A percentile compares a stretch with the other conserved stretches of the same genome.
phyloP scores from a whole-genome alignment of 2,329 filamentous ascomycete species.

The Diaporthe citrichinensis region DNA sequence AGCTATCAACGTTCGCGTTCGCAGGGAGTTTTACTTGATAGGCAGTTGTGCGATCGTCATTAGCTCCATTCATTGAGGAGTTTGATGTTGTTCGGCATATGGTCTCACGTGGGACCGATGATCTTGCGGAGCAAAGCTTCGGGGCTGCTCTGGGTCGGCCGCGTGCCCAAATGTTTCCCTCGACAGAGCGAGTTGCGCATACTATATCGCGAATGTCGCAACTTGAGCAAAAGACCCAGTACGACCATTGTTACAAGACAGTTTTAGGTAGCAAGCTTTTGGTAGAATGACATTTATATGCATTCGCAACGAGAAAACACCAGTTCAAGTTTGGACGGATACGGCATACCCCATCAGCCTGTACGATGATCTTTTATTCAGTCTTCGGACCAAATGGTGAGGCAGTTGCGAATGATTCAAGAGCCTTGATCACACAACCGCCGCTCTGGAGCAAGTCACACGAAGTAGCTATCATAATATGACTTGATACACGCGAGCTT shows the following conservation, averaged over 20 bases:
- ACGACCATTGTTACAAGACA: too few species aligned
- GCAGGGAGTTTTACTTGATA: neutral
- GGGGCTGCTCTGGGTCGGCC: too few species aligned
- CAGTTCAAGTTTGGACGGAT: too few species aligned
- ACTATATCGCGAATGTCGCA: too few species aligned
- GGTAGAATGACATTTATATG: too few species aligned
- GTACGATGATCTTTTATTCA: neutral
- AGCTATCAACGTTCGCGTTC: too few species aligned
- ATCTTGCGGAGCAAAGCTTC: neutral
- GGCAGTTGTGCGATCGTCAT: neutral
- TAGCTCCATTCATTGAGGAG: slow-evolving; percentile 5
- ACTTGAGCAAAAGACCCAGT: too few species aligned
- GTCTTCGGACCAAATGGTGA: neutral
- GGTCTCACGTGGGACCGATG: neutral
- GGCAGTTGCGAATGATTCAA: neutral
- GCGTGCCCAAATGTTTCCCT: too few species aligned
- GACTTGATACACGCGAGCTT: neutral
- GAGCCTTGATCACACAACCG: neutral
- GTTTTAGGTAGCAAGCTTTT: too few species aligned
- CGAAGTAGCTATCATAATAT: neutral
- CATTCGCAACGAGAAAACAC: too few species aligned
- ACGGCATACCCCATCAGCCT: neutral
- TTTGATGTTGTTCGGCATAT: neutral
- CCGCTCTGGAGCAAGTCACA: neutral
- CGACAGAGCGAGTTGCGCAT: too few species aligned